phyloP scores from a whole-genome alignment of 768 basidiomycete genomes.

The Lactarius quietus region DNA sequence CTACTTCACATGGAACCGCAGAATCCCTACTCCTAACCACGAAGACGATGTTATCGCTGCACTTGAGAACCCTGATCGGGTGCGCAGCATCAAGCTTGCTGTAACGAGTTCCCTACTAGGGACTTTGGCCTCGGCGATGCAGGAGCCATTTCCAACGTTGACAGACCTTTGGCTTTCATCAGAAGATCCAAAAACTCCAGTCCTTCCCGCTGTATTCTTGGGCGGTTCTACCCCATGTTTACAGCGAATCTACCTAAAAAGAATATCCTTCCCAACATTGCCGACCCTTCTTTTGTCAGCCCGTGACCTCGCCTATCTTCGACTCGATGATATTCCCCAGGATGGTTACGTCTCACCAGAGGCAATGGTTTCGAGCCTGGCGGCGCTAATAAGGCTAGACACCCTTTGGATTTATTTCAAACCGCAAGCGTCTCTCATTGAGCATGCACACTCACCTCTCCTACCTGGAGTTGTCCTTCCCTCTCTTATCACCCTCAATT shows the following conservation, averaged over 20 bases:
- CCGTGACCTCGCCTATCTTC: background rate
- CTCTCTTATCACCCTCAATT: background rate
- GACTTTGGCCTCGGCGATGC: background rate
- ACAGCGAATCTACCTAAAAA: background rate
- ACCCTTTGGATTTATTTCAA: background rate
- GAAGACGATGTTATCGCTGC: background rate
- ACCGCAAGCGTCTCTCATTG: background rate
- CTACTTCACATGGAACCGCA: background rate
- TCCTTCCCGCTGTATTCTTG: background rate
- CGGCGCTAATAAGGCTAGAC: background rate
- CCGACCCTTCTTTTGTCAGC: background rate
- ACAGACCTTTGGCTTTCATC: constrained; percentile 2
- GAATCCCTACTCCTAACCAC: background rate
- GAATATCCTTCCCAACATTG: background rate
- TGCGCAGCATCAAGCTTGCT: background rate
- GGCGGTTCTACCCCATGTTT: background rate
- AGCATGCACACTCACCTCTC: background rate
- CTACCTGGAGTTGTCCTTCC: background rate
- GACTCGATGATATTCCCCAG: constrained; percentile 2
- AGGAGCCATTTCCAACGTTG: background rate
- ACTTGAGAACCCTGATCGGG: background rate
- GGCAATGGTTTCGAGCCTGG: background rate
- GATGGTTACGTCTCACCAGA: background rate
- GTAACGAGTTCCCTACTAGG: background rate
- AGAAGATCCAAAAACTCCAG: background rate